Evolutionary conservation across 495 filamentous ascomycete species (phyloP).

Genomic region (Symbiotaphrina buchneri): DNA sequence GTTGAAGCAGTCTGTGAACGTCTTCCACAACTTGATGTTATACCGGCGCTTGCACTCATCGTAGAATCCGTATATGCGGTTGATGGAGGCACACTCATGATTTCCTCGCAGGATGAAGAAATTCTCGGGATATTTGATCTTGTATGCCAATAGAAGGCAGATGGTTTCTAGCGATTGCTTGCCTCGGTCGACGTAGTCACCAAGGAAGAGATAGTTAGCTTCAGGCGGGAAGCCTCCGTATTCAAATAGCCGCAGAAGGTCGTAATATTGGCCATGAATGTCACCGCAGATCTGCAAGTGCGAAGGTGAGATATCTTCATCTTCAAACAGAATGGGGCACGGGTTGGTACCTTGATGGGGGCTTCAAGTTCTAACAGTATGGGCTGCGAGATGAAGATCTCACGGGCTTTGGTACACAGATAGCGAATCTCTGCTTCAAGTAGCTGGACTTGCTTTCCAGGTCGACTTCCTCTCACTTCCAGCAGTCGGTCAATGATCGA

Average conservation of each 20-base stretch:
- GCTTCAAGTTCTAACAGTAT: slow-evolving; percentile 94
- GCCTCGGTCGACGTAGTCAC: slow-evolving; percentile 96
- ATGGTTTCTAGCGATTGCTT: slow-evolving; percentile 99
- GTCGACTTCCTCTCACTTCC: slow-evolving; percentile 92
- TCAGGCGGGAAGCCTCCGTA: slow-evolving; percentile 97
- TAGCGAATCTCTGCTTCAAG: slow-evolving; percentile 92
- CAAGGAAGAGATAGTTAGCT: slow-evolving; percentile 98
- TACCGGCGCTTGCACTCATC: slow-evolving; percentile 98
- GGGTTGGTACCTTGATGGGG: slow-evolving; percentile 82
- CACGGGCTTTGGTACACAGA: slow-evolving; percentile 94
- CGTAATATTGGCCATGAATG: slow-evolving; percentile 99
- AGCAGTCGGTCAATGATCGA: slow-evolving; percentile 97
- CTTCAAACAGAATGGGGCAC: slow-evolving; percentile 1
- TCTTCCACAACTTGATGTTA: slow-evolving; percentile 99
- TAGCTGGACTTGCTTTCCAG: slow-evolving; percentile 95
- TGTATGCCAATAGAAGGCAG: slow-evolving; percentile 93
- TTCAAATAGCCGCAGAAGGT: slow-evolving; percentile 90
- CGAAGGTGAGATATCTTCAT: background rate
- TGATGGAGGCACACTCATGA: slow-evolving; percentile 98
- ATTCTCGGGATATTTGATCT: slow-evolving; percentile 99
- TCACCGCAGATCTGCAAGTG: slow-evolving; percentile 81
- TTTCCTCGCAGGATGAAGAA: slow-evolving; percentile 98
- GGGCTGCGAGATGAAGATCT: slow-evolving; percentile 99
- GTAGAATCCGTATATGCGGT: slow-evolving; percentile 99
- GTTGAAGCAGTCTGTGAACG: slow-evolving; percentile 99